Evolutionary conservation across 129 eudicot species (phyloP), one percentile per base, ranked within the genome.

Genomic region (Arctium minus): DNA sequence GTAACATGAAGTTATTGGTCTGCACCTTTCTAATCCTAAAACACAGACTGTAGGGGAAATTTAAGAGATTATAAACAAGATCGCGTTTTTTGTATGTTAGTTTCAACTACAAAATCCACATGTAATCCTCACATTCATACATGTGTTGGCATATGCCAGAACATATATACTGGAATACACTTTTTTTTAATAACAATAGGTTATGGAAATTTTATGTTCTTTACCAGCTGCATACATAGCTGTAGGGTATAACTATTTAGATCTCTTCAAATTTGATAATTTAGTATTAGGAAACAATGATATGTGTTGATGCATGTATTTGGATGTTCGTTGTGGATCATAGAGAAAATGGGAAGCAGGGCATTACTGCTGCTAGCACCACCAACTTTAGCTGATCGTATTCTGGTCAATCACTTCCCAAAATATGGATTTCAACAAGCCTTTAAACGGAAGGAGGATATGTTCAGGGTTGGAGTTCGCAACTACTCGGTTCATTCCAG

Each of bases 401-500:
- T 35, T 79, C 75, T 79, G 64, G 40, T 79, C 40, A 73, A 53
- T 46, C 80, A 48, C 15, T 22, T 84, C 13, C 22, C 80, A 33
- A 79, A 69, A 46, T 73, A 8, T 79, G 80, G 84, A 64, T 79
- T 73, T 73, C 64, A 35, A 64, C 80, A 81, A 70, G 15, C 76
- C 31, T 38, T 84, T 76, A 56, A 12, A 40, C 81, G 1, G 17
- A 38, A 72, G n/a, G 85, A 70, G 73, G 79, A 39, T 67, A 65
- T 30, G 68, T 5, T 48, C 74, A 46, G 76, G 64, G 40, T 68
- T 15, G 65, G 80, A 73, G 86, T 37, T 70, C 85, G 92, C 30
- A 83, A 76, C 70, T 90, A 11, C 78, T 80, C 91, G 0, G 86
- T 70, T 22, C 80, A 73, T 74, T 93, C 89, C 67, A 85, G 87